Percentiles rank a stretch among this genome's conserved stretches.
phyloP scores from a whole-genome alignment of 2,329 filamentous ascomycete genomes.

The Colletotrichum camelliae region DNA sequence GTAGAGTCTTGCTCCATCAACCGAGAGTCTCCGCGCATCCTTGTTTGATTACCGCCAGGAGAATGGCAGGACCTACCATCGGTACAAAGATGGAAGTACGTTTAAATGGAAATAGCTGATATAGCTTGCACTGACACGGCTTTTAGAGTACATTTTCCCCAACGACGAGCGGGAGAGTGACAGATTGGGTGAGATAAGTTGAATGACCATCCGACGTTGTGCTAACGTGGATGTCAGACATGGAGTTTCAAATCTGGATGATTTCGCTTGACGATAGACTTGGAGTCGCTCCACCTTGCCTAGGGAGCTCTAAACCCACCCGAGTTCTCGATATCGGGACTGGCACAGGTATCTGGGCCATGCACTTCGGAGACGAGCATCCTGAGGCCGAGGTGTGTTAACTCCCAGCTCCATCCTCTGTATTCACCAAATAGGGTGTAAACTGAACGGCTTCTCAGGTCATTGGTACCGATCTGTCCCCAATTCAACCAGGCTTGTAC shows the following conservation, averaged over 20 bases:
- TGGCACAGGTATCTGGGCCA: neutral
- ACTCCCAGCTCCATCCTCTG: neutral
- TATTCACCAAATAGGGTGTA: neutral
- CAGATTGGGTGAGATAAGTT: neutral
- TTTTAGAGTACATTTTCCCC: neutral
- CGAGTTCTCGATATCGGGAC: neutral
- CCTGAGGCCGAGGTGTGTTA: neutral
- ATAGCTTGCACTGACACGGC: neutral
- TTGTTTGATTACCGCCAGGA: slow-evolving; percentile 40
- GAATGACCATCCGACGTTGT: neutral
- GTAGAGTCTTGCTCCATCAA: neutral
- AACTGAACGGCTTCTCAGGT: neutral
- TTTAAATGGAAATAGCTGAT: neutral
- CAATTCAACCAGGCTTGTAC: neutral
- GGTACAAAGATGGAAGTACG: slow-evolving; percentile 20
- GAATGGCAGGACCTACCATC: slow-evolving; percentile 42
- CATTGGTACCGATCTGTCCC: neutral
- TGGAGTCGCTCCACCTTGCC: neutral
- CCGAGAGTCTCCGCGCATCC: neutral
- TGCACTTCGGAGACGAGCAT: neutral
- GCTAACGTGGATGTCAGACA: neutral
- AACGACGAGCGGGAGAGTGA: neutral
- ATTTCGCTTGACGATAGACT: neutral
- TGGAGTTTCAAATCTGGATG: neutral
- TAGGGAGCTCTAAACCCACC: neutral